A percentile compares a stretch with the other conserved stretches of the same genome.
Conservation (phyloP, 2,329 filamentous ascomycete species). For the Trichoderma hamatum region DNA sequence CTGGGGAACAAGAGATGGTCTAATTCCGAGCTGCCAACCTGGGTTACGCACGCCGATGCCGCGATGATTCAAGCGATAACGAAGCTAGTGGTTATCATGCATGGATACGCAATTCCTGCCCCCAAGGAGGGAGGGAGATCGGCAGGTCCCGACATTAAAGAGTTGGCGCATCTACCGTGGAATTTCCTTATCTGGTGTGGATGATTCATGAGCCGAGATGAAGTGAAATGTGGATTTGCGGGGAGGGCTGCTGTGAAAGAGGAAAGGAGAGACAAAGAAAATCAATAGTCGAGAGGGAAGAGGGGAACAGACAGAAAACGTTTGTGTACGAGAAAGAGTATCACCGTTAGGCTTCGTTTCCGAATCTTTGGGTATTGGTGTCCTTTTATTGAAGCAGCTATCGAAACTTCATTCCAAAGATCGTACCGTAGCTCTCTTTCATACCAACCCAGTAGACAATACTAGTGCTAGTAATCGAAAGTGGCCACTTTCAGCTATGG, state of each 20-base stretch:
- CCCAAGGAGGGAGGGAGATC: not conserved
- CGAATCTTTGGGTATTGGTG: not conserved
- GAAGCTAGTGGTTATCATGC: not conserved
- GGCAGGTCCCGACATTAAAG: constrained; percentile 16
- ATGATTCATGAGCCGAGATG: constrained; percentile 10
- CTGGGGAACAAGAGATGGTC: not conserved
- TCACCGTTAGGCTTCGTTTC: no score
- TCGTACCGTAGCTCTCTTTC: not conserved
- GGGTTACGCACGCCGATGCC: not conserved
- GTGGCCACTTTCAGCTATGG: not conserved
- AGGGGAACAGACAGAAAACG: not conserved
- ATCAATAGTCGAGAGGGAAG: not conserved
- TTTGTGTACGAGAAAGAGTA: no score
- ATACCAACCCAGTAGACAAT: not conserved
- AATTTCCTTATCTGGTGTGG: not conserved
- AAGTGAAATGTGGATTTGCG: not conserved
- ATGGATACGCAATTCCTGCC: not conserved
- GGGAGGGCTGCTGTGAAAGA: not conserved
- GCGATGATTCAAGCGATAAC: not conserved
- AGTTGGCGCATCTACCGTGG: not conserved
- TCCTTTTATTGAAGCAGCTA: not conserved
- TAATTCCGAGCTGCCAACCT: constrained; percentile 8
- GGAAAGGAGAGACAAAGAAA: not conserved
- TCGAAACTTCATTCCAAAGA: not conserved
- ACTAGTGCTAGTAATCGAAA: not conserved